phyloP scores from a whole-genome alignment of 2,329 filamentous ascomycete genomes.

The Ceratocystis papillata region DNA sequence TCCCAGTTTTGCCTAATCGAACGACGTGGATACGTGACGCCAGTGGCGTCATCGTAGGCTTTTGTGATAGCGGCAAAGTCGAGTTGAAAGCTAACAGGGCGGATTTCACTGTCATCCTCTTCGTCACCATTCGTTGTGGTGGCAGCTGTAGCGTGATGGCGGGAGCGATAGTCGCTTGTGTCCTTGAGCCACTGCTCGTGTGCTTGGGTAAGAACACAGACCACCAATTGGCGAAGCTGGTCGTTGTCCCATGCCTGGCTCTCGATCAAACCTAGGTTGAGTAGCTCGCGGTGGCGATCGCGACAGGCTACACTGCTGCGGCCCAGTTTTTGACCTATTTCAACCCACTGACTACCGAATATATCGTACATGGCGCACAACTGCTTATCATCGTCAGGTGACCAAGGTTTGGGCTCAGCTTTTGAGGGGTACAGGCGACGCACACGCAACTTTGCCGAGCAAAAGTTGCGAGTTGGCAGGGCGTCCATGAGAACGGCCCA shows the following conservation, averaged over 20 bases:
- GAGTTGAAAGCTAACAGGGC: neutral
- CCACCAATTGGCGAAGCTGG: conserved; percentile 14
- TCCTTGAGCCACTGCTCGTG: conserved; percentile 18
- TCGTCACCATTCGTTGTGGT: neutral
- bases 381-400: conserved; percentile 14
- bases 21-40: neutral
- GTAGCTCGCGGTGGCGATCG: conserved; percentile 17
- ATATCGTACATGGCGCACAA: neutral
- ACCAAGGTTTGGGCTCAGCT: conserved; percentile 11
- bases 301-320: conserved; percentile 19
- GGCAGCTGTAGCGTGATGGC: neutral
- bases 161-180: neutral
- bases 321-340: conserved; percentile 12
- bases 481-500: conserved; percentile 14
- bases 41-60: neutral
- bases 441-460: conserved; percentile 16
- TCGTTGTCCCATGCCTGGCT: conserved; percentile 14
- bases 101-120: conserved; percentile 3
- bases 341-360: conserved; percentile 18
- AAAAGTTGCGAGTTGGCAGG: conserved; percentile 16
- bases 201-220: conserved; percentile 19
- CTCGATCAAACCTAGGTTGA: conserved; percentile 9
- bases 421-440: conserved; percentile 17
- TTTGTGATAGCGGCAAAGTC: conserved; percentile 11
- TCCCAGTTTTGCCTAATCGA: conserved; percentile 10